These are phyloP conservation scores for Trametes sanguinea DNA, from an alignment of 768 basidiomycete genomes.

Conservation along the genomic window DNA sequence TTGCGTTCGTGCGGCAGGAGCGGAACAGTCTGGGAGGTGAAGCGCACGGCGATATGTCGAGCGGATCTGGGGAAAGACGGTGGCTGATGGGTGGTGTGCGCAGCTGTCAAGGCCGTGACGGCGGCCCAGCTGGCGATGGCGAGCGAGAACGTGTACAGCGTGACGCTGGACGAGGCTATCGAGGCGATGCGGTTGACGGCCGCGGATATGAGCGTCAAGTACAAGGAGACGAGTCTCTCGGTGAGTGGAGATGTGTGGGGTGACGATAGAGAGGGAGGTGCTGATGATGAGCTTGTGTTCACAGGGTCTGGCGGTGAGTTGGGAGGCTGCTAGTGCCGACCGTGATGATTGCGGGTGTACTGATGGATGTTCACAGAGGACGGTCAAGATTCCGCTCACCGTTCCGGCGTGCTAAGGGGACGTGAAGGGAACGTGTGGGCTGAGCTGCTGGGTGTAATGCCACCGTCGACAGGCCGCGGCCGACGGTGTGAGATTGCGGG, in stretches of 20 bases:
- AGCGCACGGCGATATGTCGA: slow-evolving; percentile 11
- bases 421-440: background rate
- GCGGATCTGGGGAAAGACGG: background rate
- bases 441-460: too few species aligned
- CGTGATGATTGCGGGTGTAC: background rate
- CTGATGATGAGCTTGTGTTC: slow-evolving; percentile 1
- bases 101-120: slow-evolving; percentile 90
- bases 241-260: slow-evolving; percentile 43
- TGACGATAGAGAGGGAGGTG: background rate
- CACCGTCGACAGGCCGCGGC: too few species aligned
- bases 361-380: slow-evolving; percentile 44
- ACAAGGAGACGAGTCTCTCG: slow-evolving; percentile 93
- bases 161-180: slow-evolving; percentile 92
- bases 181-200: slow-evolving; percentile 94
- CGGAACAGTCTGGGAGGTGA: slow-evolving; percentile 86
- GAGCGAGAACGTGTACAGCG: slow-evolving; percentile 82
- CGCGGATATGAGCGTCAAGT: slow-evolving; percentile 92
- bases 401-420: slow-evolving; percentile 73
- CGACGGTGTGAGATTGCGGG: background rate
- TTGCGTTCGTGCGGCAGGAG: slow-evolving; percentile 46
- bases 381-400: slow-evolving; percentile 81
- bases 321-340: background rate
- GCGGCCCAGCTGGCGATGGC: slow-evolving; percentile 96
- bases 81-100: background rate
- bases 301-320: slow-evolving; percentile 61